phyloP scores from a whole-genome alignment of 768 basidiomycete genomes.

The Lactarius hatsudake region DNA sequence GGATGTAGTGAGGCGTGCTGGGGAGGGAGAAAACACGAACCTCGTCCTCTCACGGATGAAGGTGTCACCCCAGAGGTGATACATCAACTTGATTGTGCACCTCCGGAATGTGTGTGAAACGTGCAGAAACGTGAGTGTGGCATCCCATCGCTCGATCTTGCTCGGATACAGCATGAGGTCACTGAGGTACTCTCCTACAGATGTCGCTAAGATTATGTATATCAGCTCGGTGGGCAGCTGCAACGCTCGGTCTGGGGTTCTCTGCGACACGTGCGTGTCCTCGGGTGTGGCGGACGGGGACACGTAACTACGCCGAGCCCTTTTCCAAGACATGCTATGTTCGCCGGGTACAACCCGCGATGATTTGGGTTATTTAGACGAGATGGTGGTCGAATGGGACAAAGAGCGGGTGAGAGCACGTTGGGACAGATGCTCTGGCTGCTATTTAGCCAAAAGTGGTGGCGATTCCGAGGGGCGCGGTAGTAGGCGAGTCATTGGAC shows the following conservation, averaged over 20 bases:
- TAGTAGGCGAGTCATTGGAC: slow-evolving; percentile 1
- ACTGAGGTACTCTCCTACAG: slow-evolving; percentile 19
- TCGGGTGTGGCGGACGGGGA: not conserved
- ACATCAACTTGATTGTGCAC: slow-evolving; percentile 23
- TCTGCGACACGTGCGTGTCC: not conserved
- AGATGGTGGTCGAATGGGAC: not conserved
- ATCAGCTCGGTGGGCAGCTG: slow-evolving; percentile 24
- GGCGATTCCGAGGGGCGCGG: not conserved
- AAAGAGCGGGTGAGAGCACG: not conserved
- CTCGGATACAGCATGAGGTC: slow-evolving; percentile 22
- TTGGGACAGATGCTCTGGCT: not conserved
- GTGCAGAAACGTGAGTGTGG: slow-evolving; percentile 19
- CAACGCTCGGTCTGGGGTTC: not conserved
- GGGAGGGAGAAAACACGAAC: not conserved
- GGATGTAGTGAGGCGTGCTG: not conserved
- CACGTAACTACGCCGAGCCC: not conserved
- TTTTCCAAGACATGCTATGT: slow-evolving; percentile 10
- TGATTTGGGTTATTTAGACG: not conserved
- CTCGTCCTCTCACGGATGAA: slow-evolving; percentile 23
- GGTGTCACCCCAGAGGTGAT: slow-evolving; percentile 26
- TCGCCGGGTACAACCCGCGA: not conserved
- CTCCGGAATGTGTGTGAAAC: slow-evolving; percentile 22
- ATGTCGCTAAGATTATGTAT: slow-evolving; percentile 18
- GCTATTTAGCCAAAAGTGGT: not conserved
- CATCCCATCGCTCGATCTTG: slow-evolving; percentile 17